Base-by-base conservation (phyloP, 169 alveolate species). In the Eimeria falciformis region DNA sequence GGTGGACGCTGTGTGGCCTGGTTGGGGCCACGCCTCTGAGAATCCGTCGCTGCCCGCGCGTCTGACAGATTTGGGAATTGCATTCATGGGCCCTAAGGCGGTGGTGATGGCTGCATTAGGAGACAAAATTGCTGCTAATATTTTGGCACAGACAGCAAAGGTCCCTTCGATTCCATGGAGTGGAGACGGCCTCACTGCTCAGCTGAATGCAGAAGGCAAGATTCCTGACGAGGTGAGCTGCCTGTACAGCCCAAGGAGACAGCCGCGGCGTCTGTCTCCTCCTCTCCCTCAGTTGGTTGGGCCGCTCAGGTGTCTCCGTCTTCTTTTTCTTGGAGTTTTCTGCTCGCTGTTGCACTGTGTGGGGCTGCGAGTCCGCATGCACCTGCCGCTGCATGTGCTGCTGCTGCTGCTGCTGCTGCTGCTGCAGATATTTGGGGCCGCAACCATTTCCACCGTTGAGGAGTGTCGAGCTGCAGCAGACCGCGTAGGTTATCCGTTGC, bases 1-100 rank as follows among this genome's bases (percentile, higher is more conserved):
- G 94, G 91, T 91, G 21, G 97, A 97, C 92, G 99, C 99, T 7
- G 99, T 98, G 23, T 98, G 98, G 98, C 99, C 99, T 9, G 99
- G 99, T 11, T 98, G 98, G 98, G 99, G 99, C 21, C 98, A 97
- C 93, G 96, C 98, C 6, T 97, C 99, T 1, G 99, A 98, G 94
- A 97, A 97, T 95, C 97, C 97, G 18, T 86, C 90, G 69, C 95
- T 98, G 47, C 97, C 98, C 93, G 73, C 94, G 75, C 95, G 96
- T 82, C 91, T 97, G 53, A 25, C 93, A 68, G 97, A 96, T 84
- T 91, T 95, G 69, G 96, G 96, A 23, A 97, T 97, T 27, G 91
- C 86, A 40, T 98, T 97, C 97, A 96, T 98, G 23, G 99, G 99
- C 5, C 99, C 99, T 21, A 95, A 97, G 6, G 96, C 97, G 1